phyloP scores from a whole-genome alignment of 164 flowering plant species.

The Hamamelis virginiana region DNA sequence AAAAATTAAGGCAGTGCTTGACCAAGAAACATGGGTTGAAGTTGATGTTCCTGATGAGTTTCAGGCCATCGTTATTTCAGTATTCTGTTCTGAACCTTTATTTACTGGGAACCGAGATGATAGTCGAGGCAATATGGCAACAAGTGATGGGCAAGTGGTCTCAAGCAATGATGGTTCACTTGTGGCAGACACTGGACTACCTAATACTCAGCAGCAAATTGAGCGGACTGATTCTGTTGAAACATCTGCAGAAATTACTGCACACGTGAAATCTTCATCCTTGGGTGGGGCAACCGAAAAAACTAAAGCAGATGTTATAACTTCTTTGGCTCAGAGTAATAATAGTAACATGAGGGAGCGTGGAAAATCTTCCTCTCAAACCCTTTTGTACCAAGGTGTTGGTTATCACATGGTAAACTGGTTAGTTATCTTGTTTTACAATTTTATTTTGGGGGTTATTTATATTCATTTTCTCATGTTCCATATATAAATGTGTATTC shows the following conservation, averaged over 20 bases:
- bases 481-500: neutral
- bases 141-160: slow-evolving; percentile 19
- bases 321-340: slow-evolving; percentile 29
- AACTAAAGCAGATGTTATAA: slow-evolving; percentile 24
- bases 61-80: slow-evolving; percentile 64
- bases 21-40: slow-evolving; percentile 97
- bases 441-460: too few species aligned
- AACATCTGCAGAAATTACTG: slow-evolving; percentile 11
- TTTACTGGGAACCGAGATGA: slow-evolving; percentile 28
- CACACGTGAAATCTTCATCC: slow-evolving; percentile 22
- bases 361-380: slow-evolving; percentile 57
- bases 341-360: slow-evolving; percentile 50
- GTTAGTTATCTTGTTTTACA: slow-evolving; percentile 49
- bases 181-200: slow-evolving; percentile 20
- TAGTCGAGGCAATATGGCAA: slow-evolving; percentile 21
- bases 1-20: slow-evolving; percentile 92
- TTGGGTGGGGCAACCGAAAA: slow-evolving; percentile 28
- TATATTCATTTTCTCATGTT: neutral
- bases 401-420: slow-evolving; percentile 98
- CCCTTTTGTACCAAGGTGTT: slow-evolving; percentile 59
- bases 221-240: slow-evolving; percentile 35
- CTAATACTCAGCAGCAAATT: slow-evolving; percentile 21
- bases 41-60: slow-evolving; percentile 96
- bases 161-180: slow-evolving; percentile 29
- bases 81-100: slow-evolving; percentile 41